Percentiles rank a stretch among this genome's conserved stretches.
phyloP scores from a whole-genome alignment of 1,284 basidiomycete genomes.

The Naganishia sp. region DNA sequence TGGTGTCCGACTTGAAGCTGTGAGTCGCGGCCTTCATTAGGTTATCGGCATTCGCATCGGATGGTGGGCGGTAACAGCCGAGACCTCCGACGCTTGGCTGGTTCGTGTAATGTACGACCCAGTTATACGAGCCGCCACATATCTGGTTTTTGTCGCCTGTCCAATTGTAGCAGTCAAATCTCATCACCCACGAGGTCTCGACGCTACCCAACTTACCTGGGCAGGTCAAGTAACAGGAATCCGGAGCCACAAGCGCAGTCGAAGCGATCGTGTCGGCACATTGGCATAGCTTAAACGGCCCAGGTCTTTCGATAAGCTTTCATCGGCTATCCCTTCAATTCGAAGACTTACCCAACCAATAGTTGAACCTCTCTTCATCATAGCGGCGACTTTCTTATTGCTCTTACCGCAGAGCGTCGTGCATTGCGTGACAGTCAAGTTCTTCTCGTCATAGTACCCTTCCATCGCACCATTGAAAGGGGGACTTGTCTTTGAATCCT shows the following conservation, averaged over 20 bases:
- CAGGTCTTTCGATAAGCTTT: background rate
- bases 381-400: conserved; percentile 7
- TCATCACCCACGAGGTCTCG: no score
- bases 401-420: conserved; percentile 32
- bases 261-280: conserved; percentile 35
- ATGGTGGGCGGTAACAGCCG: conserved; percentile 21
- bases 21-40: background rate
- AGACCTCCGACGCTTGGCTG: conserved; percentile 3
- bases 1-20: conserved; percentile 10
- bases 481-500: conserved; percentile 35
- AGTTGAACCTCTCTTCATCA: conserved; percentile 2
- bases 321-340: background rate
- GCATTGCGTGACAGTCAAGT: conserved; percentile 35
- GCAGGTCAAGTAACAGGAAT: conserved; percentile 34
- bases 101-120: background rate
- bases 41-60: background rate
- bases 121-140: conserved; percentile 42
- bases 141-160: conserved; percentile 39
- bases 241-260: conserved; percentile 3
- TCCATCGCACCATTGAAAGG: background rate
- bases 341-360: background rate
- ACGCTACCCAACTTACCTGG: conserved; percentile 22
- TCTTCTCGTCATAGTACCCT: conserved; percentile 17
- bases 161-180: conserved; percentile 22
- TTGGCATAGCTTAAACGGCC: conserved; percentile 23